Evolutionary conservation across 805 yeast genomes (phyloP).

Genomic region (Ogataea philodendri): DNA sequence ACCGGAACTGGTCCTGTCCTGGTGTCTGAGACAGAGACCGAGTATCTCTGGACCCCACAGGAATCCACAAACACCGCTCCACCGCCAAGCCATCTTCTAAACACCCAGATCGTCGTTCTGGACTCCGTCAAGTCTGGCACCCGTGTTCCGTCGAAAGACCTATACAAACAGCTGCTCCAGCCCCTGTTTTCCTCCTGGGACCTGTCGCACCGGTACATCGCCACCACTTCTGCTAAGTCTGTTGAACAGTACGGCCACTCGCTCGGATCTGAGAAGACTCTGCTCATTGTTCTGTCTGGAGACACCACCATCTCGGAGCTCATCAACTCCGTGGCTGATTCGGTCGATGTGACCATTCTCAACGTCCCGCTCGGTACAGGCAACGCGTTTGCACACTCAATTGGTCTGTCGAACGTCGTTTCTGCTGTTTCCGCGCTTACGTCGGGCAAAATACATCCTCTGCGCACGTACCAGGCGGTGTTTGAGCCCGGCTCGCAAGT

Average conservation of each 20-base stretch:
- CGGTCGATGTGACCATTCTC: constrained; percentile 24
- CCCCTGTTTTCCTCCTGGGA: constrained; percentile 46
- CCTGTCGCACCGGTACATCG: constrained; percentile 37
- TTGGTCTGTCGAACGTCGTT: constrained; percentile 40
- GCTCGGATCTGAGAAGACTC: constrained; percentile 31
- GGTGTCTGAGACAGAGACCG: constrained; percentile 7
- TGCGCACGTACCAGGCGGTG: constrained; percentile 43
- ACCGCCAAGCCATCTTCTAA: constrained; percentile 3
- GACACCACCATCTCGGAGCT: constrained; percentile 84
- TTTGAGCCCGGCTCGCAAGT: constrained; percentile 40
- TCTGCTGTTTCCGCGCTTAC: constrained; percentile 39
- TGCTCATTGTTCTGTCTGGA: constrained; percentile 71
- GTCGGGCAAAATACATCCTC: constrained; percentile 20
- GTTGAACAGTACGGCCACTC: constrained; percentile 40
- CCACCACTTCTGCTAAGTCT: constrained; percentile 40
- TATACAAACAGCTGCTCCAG: constrained; percentile 42
- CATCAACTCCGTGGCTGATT: constrained; percentile 43
- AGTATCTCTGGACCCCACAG: constrained; percentile 3
- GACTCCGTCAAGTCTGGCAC: constrained; percentile 53
- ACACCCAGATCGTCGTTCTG: constrained; percentile 29
- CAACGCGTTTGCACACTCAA: constrained; percentile 70
- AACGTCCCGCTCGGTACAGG: constrained; percentile 83
- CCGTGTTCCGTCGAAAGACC: constrained; percentile 36
- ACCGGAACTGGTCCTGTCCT: constrained; percentile 6
- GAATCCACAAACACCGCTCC: neutral